phyloP scores from a whole-genome alignment of 352 stramenopile genomes.

The Phytopythium chamaehyphon region DNA sequence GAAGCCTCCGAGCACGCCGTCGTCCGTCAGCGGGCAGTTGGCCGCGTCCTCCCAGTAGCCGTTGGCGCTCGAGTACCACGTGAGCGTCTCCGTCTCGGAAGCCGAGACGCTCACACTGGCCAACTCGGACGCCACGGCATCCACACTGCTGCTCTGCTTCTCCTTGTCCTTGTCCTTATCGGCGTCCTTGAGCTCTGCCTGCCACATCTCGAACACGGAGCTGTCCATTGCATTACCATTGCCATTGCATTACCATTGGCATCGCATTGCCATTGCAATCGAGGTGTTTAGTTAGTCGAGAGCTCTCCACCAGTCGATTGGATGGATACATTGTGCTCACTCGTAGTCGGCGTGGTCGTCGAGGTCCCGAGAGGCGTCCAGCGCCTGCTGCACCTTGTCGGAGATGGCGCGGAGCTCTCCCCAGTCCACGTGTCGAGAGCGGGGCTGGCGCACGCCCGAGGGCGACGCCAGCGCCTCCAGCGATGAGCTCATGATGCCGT shows the following conservation, averaged over 20 bases:
- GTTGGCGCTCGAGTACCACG: slow-evolving; percentile 72
- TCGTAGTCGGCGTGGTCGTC: slow-evolving; percentile 56
- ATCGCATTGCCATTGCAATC: too few relatives aligned
- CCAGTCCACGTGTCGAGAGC: slow-evolving; percentile 51
- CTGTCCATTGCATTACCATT: not conserved
- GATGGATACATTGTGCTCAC: slow-evolving; percentile 28
- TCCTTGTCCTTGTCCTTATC: slow-evolving; percentile 7
- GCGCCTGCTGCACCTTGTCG: slow-evolving; percentile 48
- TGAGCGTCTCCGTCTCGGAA: slow-evolving; percentile 15
- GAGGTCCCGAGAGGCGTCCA: slow-evolving; percentile 52
- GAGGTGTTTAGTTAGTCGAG: too few relatives aligned
- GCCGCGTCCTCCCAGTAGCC: slow-evolving; percentile 83
- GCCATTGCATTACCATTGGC: too few relatives aligned
- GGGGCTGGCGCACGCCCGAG: slow-evolving; percentile 11
- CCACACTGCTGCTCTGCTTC: not conserved
- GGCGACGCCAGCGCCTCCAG: slow-evolving; percentile 7
- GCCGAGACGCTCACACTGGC: not conserved
- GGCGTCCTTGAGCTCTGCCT: slow-evolving; percentile 44
- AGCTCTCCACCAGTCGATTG: not conserved
- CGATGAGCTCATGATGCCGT: not conserved
- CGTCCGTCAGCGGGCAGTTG: slow-evolving; percentile 91
- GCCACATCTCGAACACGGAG: slow-evolving; percentile 71
- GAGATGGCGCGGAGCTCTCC: slow-evolving; percentile 42
- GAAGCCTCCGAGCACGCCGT: slow-evolving; percentile 93
- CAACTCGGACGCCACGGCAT: not conserved